phyloP scores from a whole-genome alignment of 2,329 filamentous ascomycete species.

The Xylariaceae sp. region DNA sequence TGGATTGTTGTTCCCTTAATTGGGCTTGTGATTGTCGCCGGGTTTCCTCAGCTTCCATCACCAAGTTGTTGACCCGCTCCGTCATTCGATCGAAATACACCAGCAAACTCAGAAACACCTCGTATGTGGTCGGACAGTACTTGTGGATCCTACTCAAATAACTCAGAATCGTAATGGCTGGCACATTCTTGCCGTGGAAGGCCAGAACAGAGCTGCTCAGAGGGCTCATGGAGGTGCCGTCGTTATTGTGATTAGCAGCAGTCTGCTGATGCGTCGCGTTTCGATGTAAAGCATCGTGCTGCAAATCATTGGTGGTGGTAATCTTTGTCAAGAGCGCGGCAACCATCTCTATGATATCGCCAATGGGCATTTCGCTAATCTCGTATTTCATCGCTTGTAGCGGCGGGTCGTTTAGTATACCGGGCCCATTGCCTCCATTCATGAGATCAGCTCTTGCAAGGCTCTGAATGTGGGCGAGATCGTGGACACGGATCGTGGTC shows the following conservation, averaged over 20 bases:
- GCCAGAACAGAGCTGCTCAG: constrained; percentile 74
- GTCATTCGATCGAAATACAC: constrained; percentile 99
- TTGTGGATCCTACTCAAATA: constrained; percentile 97
- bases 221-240: constrained; percentile 60
- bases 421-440: constrained; percentile 50
- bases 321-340: constrained; percentile 95
- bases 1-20: constrained; percentile 32
- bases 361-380: constrained; percentile 96
- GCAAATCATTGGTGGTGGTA: constrained; percentile 91
- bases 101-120: constrained; percentile 91
- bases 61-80: constrained; percentile 84
- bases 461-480: constrained; percentile 87
- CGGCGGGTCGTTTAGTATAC: constrained; percentile 54
- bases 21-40: constrained; percentile 43
- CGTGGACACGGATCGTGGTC: constrained; percentile 79
- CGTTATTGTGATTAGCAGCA: constrained; percentile 47
- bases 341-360: constrained; percentile 98
- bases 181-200: constrained; percentile 97
- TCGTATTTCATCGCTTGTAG: constrained; percentile 74
- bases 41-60: constrained; percentile 67
- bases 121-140: constrained; percentile 97
- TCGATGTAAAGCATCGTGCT: constrained; percentile 88
- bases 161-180: constrained; percentile 94
- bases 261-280: constrained; percentile 62
- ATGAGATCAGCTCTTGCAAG: constrained; percentile 79